Percentiles rank a stretch among this genome's conserved stretches.
Evolutionary conservation across 2,329 filamentous ascomycete genomes (phyloP).

Genomic region (Trichoderma atrobrunneum): DNA sequence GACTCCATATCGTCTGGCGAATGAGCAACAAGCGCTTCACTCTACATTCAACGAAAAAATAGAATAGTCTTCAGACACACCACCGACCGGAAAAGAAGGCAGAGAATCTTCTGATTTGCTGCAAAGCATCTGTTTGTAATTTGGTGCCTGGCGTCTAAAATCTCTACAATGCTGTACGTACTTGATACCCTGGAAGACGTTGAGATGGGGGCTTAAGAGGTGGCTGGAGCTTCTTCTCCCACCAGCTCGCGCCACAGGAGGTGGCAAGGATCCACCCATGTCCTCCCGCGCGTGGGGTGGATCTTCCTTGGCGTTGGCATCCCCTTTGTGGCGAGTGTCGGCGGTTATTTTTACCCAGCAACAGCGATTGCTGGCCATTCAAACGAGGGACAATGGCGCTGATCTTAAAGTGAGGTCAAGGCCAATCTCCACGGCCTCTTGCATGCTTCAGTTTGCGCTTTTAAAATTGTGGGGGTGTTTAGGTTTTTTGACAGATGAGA

Average conservation of each 20-base stretch:
- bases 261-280: slow-evolving; percentile 23
- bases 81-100: not conserved
- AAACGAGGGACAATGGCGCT: not conserved
- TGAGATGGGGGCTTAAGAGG: not conserved
- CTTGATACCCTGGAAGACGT: not conserved
- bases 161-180: not conserved
- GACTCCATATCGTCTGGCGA: not conserved
- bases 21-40: not conserved
- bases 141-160: not conserved
- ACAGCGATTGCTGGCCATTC: not conserved
- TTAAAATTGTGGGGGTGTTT: not conserved
- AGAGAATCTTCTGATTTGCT: not conserved
- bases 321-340: not conserved
- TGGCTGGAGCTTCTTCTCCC: slow-evolving; percentile 25
- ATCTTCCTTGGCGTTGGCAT: not conserved
- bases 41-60: not conserved
- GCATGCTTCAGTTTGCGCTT: not conserved
- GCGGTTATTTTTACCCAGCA: not conserved
- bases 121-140: not conserved
- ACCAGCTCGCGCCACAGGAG: slow-evolving; percentile 27
- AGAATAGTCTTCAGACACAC: too few species aligned
- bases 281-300: slow-evolving; percentile 15
- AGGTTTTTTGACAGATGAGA: not conserved
- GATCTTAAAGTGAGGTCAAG: not conserved
- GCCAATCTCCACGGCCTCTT: not conserved